Conservation (phyloP, 495 filamentous ascomycete species). For the Aspergillus coremiiformis region DNA sequence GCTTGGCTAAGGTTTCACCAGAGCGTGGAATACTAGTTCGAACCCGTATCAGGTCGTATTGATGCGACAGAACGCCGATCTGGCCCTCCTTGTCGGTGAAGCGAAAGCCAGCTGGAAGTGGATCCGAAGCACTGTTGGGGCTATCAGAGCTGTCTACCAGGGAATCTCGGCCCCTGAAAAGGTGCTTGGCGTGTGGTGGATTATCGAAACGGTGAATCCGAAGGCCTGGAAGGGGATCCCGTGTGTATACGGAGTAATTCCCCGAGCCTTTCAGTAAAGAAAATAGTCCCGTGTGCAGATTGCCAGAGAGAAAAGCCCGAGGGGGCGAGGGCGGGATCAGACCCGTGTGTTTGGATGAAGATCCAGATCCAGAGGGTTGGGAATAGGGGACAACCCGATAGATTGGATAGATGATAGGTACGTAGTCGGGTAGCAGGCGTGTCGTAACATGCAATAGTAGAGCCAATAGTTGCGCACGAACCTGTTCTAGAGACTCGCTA, state of each 20-base stretch:
- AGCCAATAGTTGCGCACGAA: conserved; percentile 25
- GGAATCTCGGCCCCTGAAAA: conserved; percentile 19
- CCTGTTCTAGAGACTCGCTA: conserved; percentile 7
- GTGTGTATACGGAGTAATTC: not conserved
- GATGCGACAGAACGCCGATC: conserved; percentile 17
- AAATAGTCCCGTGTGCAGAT: conserved; percentile 28
- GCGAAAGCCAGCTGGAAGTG: conserved; percentile 26
- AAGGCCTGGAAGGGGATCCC: conserved; percentile 12
- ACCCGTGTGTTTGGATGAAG: conserved; percentile 18
- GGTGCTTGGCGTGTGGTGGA: conserved; percentile 29
- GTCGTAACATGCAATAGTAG: conserved; percentile 22
- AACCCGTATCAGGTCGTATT: conserved; percentile 33
- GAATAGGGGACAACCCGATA: not conserved
- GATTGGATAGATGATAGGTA: conserved; percentile 7
- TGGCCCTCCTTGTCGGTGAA: conserved; percentile 21
- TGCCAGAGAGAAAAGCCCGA: conserved; percentile 28
- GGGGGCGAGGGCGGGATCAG: conserved; percentile 3
- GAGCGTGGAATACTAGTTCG: conserved; percentile 36
- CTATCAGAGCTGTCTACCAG: not conserved
- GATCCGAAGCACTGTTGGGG: not conserved
- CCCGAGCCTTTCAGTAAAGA: conserved; percentile 15
- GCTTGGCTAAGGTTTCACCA: conserved; percentile 19
- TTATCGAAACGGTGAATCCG: conserved; percentile 30
- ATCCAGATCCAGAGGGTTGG: not conserved
- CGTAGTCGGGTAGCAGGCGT: conserved; percentile 22